A percentile compares a stretch with the other conserved stretches of the same genome.
These are phyloP conservation scores for Lipomyces spencermartinsiae DNA, from an alignment of 805 yeast species.

Conservation along the genomic window DNA sequence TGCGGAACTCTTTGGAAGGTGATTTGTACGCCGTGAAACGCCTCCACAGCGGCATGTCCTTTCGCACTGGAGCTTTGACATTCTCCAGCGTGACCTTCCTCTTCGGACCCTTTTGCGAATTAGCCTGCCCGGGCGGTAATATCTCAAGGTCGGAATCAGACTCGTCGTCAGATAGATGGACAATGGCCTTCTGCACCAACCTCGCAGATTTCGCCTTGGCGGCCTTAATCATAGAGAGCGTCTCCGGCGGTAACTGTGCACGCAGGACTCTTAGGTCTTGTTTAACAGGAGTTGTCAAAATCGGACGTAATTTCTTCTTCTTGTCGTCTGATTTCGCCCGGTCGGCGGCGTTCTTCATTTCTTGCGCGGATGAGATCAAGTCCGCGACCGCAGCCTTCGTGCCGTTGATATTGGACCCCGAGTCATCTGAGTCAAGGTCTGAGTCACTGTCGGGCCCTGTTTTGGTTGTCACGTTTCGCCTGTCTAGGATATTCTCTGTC, in stretches of 20 bases:
- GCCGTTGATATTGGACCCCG: neutral
- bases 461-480: neutral
- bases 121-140: slow-evolving; percentile 17
- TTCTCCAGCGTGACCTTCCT: slow-evolving; percentile 22
- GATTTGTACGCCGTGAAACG: slow-evolving; percentile 7
- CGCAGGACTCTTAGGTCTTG: slow-evolving; percentile 9
- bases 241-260: slow-evolving; percentile 15
- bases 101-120: neutral
- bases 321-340: neutral
- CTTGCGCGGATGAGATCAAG: neutral
- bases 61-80: slow-evolving; percentile 4
- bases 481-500: neutral
- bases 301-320: neutral
- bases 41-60: slow-evolving; percentile 12
- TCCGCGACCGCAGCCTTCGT: neutral
- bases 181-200: slow-evolving; percentile 4
- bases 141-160: slow-evolving; percentile 24
- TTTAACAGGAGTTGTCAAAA: neutral
- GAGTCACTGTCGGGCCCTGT: slow-evolving; percentile 3
- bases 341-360: neutral
- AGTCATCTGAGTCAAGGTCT: neutral
- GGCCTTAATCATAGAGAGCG: slow-evolving; percentile 12
- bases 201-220: slow-evolving; percentile 18
- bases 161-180: slow-evolving; percentile 5
- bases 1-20: neutral